Conservation (phyloP, 1,284 basidiomycete genomes). For the Nidula niveotomentosa region DNA sequence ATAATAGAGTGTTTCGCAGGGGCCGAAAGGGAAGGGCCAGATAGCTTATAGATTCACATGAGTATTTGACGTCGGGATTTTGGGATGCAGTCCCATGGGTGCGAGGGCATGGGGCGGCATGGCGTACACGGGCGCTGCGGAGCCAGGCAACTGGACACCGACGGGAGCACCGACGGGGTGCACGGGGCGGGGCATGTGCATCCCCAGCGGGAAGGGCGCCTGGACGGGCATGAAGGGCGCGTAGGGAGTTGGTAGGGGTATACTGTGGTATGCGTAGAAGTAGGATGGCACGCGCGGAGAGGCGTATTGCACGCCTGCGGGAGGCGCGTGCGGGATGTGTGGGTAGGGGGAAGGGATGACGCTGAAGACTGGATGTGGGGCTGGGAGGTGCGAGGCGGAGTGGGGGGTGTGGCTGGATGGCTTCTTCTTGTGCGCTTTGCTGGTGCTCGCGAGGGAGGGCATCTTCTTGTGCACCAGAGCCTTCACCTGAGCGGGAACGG, state of each 20-base stretch:
- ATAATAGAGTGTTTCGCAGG: too few species aligned
- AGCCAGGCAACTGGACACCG: not conserved
- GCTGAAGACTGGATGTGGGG: not conserved
- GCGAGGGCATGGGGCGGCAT: not conserved
- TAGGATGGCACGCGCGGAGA: not conserved
- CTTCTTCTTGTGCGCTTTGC: not conserved
- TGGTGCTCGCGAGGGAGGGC: not conserved
- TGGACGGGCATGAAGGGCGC: not conserved
- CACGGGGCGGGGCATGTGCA: not conserved
- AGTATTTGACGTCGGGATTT: too few species aligned
- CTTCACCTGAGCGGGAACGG: not conserved
- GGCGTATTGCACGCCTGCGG: not conserved
- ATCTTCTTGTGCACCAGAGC: not conserved
- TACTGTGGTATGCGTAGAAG: not conserved
- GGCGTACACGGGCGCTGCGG: not conserved
- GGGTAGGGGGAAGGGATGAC: not conserved
- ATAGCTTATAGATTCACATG: too few species aligned
- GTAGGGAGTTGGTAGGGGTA: not conserved
- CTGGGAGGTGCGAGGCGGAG: not conserved
- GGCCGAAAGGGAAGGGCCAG: too few species aligned
- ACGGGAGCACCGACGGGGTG: not conserved
- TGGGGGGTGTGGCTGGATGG: not conserved
- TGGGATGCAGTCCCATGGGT: too few species aligned
- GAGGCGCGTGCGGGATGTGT: not conserved
- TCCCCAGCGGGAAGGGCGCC: not conserved